Conservation (phyloP, 371 early-diverging fungal species). For the Mortierella sp. region DNA sequence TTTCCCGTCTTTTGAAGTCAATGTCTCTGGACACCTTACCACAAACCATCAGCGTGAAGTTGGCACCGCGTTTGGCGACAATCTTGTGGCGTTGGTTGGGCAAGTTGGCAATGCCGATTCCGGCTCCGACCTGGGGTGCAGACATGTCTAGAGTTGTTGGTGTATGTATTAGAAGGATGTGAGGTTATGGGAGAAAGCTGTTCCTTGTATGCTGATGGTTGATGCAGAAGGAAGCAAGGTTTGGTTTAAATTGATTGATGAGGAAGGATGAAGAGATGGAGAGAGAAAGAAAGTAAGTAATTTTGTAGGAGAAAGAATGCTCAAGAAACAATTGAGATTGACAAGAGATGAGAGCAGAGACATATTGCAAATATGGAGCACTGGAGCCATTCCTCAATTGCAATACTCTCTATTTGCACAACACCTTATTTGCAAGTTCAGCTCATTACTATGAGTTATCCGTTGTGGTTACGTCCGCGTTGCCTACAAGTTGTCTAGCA, state of each 20-base stretch:
- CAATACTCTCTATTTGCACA: not conserved
- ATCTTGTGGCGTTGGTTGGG: conserved; percentile 98
- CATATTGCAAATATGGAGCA: not conserved
- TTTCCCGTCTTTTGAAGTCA: not conserved
- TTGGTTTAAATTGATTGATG: not conserved
- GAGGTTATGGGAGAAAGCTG: not conserved
- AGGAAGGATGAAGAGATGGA: conserved; percentile 1
- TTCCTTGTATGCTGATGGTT: not conserved
- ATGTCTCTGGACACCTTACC: conserved; percentile 70
- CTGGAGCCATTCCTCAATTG: not conserved
- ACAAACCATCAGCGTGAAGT: conserved; percentile 97
- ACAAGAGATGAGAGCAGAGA: not conserved
- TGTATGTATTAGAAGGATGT: not conserved
- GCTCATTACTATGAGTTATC: too few relatives aligned
- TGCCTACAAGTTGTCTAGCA: too few relatives aligned
- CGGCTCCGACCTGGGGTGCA: conserved; percentile 68
- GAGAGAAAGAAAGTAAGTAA: not conserved
- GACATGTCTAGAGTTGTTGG: conserved; percentile 52
- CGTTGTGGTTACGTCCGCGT: too few relatives aligned
- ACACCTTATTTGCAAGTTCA: not conserved
- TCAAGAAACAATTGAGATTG: not conserved
- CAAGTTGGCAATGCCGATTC: conserved; percentile 98
- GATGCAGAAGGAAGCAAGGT: not conserved
- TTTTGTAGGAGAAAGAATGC: not conserved
- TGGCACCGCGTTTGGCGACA: conserved; percentile 92